Base-by-base conservation (phyloP, 129 eudicot species). In the Erigeron canadensis region DNA sequence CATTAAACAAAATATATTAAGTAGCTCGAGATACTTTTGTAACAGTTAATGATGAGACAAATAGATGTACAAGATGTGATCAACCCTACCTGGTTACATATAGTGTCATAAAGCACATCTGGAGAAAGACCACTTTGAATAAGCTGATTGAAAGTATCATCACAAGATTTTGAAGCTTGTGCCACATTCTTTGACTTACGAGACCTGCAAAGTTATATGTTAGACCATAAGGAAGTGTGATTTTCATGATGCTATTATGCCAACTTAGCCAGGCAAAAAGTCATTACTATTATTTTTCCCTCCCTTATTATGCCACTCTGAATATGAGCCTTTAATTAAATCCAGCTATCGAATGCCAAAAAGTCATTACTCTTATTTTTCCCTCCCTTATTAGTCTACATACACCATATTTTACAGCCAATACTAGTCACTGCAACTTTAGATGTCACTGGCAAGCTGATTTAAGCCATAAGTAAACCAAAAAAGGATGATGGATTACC, bases 141-240 rank as follows among this genome's bases (percentile, higher is more conserved):
- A 67, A 94, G 86, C 86, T 85, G 86, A 84, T 64, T 87, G 75
- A 94, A 94, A 81, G 83, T 89, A 77, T 85, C 92, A 84, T 89
- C 90, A 82, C 98, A 94, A 72, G 98, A 94, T 82, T 89, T 89
- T 84, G 98, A 89, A 69, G 84, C 80, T 2, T 80, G 81, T 68
- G 84, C 81, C 55, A 77, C 78, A 46, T 78, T 79, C 66, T 81
- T 83, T 42, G 87, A 63, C 82, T 87, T 84, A 43, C 90, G 87
- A 59, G 86, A 80, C 80, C 98, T 94, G 88, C 74, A 85, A 28
- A 55, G 37, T 10, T 46, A 22, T 44, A 68, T 74, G 68, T 55
- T 57, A 42, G 12, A 22, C 54, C 22, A 51, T 12, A 58, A 9
- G 50, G 21, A 75, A 74, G 63, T 48, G 40, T 41, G 38, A 43